Conservation (phyloP, 345 rosid species). For the Noccaea caerulescens region DNA sequence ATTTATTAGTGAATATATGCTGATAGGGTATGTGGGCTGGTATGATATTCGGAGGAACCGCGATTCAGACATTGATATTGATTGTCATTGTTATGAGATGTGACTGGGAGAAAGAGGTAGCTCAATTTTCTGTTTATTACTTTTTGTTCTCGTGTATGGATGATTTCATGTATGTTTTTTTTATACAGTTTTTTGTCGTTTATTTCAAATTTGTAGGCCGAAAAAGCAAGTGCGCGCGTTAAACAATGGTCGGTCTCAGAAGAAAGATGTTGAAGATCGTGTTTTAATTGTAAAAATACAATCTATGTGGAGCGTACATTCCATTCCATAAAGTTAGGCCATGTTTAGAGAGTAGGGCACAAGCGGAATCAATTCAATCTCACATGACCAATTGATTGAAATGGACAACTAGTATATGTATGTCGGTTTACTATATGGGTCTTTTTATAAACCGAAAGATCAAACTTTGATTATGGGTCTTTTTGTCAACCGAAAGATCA, state of each 20-base stretch:
- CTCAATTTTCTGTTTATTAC: neutral
- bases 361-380: neutral
- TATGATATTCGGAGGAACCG: conserved; percentile 74
- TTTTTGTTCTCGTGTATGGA: neutral
- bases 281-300: neutral
- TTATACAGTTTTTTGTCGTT: neutral
- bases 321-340: neutral
- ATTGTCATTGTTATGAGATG: conserved; percentile 47
- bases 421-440: too few relatives aligned
- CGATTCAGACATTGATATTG: conserved; percentile 57
- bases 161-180: neutral
- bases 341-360: neutral
- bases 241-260: neutral
- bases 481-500: too few relatives aligned
- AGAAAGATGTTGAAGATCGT: neutral
- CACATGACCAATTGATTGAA: neutral
- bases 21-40: conserved; percentile 73
- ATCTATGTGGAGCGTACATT: neutral
- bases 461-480: too few relatives aligned
- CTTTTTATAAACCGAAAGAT: too few relatives aligned
- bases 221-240: conserved; percentile 20
- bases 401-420: neutral
- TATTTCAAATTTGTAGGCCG: conserved; percentile 18
- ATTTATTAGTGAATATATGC: conserved; percentile 3
- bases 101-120: conserved; percentile 68